These are phyloP conservation scores for Puccinia hordei DNA, from an alignment of 1,284 basidiomycete species.

Conservation along the genomic window DNA sequence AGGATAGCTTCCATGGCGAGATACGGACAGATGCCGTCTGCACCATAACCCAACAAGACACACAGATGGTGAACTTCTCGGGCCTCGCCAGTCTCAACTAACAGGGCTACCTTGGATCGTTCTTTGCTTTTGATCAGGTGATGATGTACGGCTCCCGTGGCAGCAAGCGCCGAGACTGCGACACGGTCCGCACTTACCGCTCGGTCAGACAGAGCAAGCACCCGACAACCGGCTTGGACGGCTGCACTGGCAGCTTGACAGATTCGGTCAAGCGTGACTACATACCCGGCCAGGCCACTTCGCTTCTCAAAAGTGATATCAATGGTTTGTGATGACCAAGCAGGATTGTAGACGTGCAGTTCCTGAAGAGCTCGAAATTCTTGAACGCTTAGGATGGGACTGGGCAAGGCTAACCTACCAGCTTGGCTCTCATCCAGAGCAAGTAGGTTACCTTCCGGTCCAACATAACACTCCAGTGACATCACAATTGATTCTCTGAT, in stretches of 20 bases:
- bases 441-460: constrained; percentile 88
- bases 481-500: constrained; percentile 93
- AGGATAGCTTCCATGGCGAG: constrained; percentile 87
- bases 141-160: constrained; percentile 90
- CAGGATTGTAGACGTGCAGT: constrained; percentile 74
- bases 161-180: constrained; percentile 82
- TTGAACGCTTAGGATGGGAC: constrained; percentile 83
- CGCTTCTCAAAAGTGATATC: constrained; percentile 90
- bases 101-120: constrained; percentile 84
- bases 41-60: constrained; percentile 89
- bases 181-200: constrained; percentile 73
- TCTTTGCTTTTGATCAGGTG: constrained; percentile 85
- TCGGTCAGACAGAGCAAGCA: constrained; percentile 86
- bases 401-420: constrained; percentile 82
- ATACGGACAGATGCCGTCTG: constrained; percentile 94
- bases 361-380: constrained; percentile 94
- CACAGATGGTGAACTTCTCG: constrained; percentile 94
- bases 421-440: constrained; percentile 90
- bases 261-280: constrained; percentile 79
- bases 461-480: constrained; percentile 85
- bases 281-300: constrained; percentile 84
- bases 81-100: constrained; percentile 93
- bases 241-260: constrained; percentile 83
- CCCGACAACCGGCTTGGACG: constrained; percentile 87
- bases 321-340: constrained; percentile 86